Percentiles rank a stretch among this genome's conserved stretches.
Evolutionary conservation across 345 rosid genomes (phyloP).

Genomic region (Draba incana): DNA sequence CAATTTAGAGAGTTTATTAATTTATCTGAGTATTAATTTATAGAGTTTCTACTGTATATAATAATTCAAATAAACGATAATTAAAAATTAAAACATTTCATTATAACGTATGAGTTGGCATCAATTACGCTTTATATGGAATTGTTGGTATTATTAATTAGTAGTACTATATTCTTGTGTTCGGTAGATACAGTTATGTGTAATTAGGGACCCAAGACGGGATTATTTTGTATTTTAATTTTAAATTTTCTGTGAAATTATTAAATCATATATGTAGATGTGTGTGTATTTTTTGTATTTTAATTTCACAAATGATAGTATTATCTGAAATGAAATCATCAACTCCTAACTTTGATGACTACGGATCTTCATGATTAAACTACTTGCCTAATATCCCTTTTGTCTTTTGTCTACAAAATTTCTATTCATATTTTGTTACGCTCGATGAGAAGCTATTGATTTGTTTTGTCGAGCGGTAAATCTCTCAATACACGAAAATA

Average conservation of each 20-base stretch:
- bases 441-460: conserved; percentile 12
- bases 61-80: background rate
- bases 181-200: no score
- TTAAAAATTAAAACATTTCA: background rate
- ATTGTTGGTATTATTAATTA: background rate
- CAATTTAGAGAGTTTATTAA: no score
- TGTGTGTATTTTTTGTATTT: no score
- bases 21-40: no score
- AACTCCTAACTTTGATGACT: conserved; percentile 18
- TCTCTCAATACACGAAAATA: background rate
- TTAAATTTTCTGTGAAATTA: background rate
- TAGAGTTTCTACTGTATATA: no score
- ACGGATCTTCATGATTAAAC: conserved; percentile 20
- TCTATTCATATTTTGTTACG: background rate
- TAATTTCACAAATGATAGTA: background rate
- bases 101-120: background rate
- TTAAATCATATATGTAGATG: background rate
- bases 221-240: background rate
- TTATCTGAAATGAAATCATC: background rate
- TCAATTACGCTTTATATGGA: background rate
- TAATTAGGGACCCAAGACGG: background rate
- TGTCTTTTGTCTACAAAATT: conserved; percentile 8
- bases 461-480: conserved; percentile 4
- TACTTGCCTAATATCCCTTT: conserved; percentile 23
- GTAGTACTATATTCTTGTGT: background rate